Conservation (phyloP, 2,329 filamentous ascomycete species). For the Cucurbitaria berberidis region DNA sequence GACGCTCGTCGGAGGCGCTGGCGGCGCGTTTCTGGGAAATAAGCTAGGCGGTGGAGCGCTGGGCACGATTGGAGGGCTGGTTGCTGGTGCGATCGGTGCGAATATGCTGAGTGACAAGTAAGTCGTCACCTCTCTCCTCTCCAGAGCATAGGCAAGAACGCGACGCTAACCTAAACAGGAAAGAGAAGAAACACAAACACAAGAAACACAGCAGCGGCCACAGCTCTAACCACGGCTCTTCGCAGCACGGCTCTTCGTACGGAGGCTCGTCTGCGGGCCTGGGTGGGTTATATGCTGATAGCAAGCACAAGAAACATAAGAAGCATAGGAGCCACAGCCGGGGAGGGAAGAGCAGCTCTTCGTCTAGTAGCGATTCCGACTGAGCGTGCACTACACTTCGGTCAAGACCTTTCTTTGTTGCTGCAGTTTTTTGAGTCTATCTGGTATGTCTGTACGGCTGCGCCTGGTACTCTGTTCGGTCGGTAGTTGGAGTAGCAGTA, state of each 20-base stretch:
- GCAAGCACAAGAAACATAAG: constrained; percentile 31
- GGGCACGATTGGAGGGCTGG: constrained; percentile 58
- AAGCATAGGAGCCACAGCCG: constrained; percentile 42
- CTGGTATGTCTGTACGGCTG: neutral
- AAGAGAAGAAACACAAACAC: constrained; percentile 47
- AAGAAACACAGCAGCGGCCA: constrained; percentile 39
- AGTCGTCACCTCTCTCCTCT: constrained; percentile 3
- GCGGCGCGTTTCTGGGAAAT: constrained; percentile 62
- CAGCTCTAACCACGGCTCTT: constrained; percentile 33
- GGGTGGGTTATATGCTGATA: constrained; percentile 43
- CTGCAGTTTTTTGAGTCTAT: neutral
- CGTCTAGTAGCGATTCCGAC: constrained; percentile 47
- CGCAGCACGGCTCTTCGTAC: constrained; percentile 35
- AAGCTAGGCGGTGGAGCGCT: constrained; percentile 61
- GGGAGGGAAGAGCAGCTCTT: constrained; percentile 39
- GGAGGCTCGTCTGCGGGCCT: constrained; percentile 44
- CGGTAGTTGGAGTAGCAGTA: neutral
- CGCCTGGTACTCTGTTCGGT: neutral
- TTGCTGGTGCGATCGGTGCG: constrained; percentile 62
- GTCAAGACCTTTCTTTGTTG: neutral
- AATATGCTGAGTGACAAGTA: constrained; percentile 58
- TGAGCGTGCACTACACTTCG: constrained; percentile 14
- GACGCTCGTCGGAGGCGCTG: constrained; percentile 60
- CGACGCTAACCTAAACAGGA: constrained; percentile 14
- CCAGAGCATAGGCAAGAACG: neutral